Evolutionary conservation across 179 eudicot genomes (phyloP).

Genomic region (Vitellaria paradoxa): DNA sequence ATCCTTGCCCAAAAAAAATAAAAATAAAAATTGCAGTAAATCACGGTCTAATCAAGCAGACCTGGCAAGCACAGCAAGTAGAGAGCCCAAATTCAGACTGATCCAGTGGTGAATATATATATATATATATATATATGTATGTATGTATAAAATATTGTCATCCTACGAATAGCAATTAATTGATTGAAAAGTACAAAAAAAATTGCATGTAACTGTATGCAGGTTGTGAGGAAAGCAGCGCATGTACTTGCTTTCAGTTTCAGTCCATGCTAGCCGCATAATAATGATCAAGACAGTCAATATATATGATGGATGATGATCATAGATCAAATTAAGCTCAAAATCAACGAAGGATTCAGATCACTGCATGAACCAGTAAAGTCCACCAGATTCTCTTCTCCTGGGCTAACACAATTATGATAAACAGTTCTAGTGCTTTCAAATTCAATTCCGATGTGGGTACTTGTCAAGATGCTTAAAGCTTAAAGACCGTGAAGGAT

Average conservation of each 20-base stretch:
- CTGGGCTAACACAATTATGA: not conserved
- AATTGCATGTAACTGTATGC: not conserved
- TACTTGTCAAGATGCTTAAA: constrained; percentile 4
- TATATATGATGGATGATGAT: not conserved
- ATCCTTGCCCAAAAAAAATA: no score
- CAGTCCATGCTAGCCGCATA: not conserved
- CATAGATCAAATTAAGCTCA: not conserved
- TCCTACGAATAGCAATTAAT: not conserved
- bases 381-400: not conserved
- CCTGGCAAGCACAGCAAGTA: no score
- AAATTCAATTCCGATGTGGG: not conserved
- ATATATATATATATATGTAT: no score
- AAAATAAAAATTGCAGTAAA: no score
- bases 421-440: not conserved
- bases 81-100: no score
- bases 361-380: constrained; percentile 8
- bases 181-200: not conserved
- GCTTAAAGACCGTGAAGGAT: not conserved
- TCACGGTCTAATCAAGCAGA: no score
- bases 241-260: not conserved
- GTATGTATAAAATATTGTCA: no score
- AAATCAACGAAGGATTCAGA: not conserved
- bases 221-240: not conserved
- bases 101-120: no score
- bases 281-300: not conserved